Evolutionary conservation across 2,329 filamentous ascomycete species (phyloP), one percentile per base, ranked within the genome.

Genomic region (Gaeumannomyces tritici): DNA sequence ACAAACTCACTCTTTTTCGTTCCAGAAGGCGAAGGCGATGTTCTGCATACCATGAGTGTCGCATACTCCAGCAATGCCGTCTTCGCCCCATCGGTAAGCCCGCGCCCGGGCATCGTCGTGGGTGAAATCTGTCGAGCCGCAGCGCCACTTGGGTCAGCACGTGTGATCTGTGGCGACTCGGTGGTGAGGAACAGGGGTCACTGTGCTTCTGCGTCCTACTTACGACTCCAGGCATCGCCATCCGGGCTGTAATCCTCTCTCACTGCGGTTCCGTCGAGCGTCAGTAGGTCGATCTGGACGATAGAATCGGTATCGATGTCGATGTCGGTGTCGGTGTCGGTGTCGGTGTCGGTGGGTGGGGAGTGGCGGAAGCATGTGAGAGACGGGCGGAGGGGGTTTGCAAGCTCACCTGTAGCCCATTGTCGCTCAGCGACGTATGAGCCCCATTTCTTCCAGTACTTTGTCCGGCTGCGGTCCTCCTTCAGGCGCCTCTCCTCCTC

Each of bases 381-480:
- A 59, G n/a, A 31, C 28, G 54, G 26, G 31, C 3, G 12, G n/a
- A 56, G n/a, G 35, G 28, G 28, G 31, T 64, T 64, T 2, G 24
- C 55, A 27, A 63, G 70, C 84, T 73, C 78, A 89, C 90, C 92
- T 68, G 92, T 96, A 63, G 93, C 92, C 93, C 93, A 97, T 79
- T 97, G 93, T 72, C 93, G 83, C 79, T 98, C 93, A 62, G 93
- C 87, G 69, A 96, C 88, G 72, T 97, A 98, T 28, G 93, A 89
- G 62, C 93, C 93, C 92, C 93, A 97, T 86, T 89, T 91, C 85
- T 98, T 98, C 93, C 93, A 98, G 80, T 98, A 98, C 75, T 91
- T 93, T 67, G 78, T 84, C 66, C 88, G 88, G 67, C 93, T 85
- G 64, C 87, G 85, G 76, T 98, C 93, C 72, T 96, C 86, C 72